Conservation (phyloP, 805 yeast genomes). For the Candida stauntonica region DNA sequence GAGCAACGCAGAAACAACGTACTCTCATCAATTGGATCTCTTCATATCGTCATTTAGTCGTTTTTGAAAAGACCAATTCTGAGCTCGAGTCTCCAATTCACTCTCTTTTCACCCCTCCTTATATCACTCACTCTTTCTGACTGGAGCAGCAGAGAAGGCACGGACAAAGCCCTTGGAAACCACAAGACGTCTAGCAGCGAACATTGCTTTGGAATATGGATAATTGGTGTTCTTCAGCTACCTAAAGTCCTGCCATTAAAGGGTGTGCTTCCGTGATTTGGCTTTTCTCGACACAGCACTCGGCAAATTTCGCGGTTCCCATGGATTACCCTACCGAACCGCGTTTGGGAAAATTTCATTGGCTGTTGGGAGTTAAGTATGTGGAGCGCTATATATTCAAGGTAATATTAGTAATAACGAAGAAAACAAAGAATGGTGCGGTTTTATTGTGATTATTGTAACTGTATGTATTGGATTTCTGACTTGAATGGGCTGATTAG, state of each 20-base stretch:
- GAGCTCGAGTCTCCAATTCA: no score
- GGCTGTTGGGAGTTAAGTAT: slow-evolving; percentile 1
- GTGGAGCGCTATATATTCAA: no score
- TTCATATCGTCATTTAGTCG: no score
- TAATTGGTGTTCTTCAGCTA: not conserved
- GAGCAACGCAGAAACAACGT: no score
- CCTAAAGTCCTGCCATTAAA: no score
- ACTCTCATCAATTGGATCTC: no score
- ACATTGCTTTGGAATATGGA: slow-evolving; percentile 14
- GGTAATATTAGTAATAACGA: no score
- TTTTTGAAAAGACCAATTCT: no score
- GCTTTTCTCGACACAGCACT: not conserved
- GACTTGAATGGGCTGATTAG: no score
- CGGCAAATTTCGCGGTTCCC: slow-evolving; percentile 1
- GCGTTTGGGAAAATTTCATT: slow-evolving; percentile 9
- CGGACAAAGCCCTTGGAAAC: slow-evolving; percentile 28
- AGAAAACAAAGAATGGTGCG: slow-evolving; percentile 58
- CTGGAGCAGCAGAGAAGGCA: slow-evolving; percentile 33
- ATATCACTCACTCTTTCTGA: slow-evolving; percentile 27
- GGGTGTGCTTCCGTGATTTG: not conserved
- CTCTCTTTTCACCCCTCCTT: no score
- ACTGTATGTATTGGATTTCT: slow-evolving; percentile 35
- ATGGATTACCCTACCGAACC: not conserved
- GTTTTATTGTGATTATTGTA: slow-evolving; percentile 83
- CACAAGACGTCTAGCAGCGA: slow-evolving; percentile 23